Evolutionary conservation across 352 stramenopile genomes (phyloP).

Genomic region (Pythium folliculosum): DNA sequence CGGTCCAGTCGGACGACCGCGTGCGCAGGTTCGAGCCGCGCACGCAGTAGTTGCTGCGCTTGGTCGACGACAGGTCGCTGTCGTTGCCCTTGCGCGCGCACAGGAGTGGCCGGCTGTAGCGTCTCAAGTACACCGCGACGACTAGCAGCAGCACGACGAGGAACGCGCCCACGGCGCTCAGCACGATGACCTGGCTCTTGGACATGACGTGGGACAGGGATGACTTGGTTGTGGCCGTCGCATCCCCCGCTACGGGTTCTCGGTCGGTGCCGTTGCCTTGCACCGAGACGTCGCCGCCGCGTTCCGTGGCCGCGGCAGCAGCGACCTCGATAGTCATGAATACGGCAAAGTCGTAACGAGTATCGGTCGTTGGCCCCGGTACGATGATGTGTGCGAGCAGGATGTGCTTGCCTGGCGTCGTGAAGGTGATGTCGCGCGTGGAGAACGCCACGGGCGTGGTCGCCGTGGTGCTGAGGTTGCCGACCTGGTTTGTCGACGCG

Average conservation of each 20-base stretch:
- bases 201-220: conserved; percentile 20
- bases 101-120: conserved; percentile 1
- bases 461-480: conserved; percentile 24
- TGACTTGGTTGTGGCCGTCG: background rate
- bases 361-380: conserved; percentile 13
- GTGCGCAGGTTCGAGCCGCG: conserved; percentile 22
- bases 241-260: background rate
- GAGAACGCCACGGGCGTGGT: conserved; percentile 16
- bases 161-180: conserved; percentile 26
- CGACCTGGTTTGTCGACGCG: conserved; percentile 28
- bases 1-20: conserved; percentile 47
- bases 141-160: conserved; percentile 29
- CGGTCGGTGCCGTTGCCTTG: conserved; percentile 1
- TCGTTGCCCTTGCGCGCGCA: conserved; percentile 15
- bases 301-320: background rate
- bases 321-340: conserved; percentile 28
- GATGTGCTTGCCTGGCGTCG: conserved; percentile 27
- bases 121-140: conserved; percentile 16
- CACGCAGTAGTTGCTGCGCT: conserved; percentile 18
- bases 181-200: conserved; percentile 29
- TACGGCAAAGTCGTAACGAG: conserved; percentile 37
- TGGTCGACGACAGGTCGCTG: conserved; percentile 10
- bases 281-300: background rate
- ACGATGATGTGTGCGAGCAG: conserved; percentile 44
- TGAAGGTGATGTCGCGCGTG: conserved; percentile 31